Evolutionary conservation across 139 green algal species (phyloP), one percentile per base, ranked within the genome.

Genomic region (Chlorella vulgaris): DNA sequence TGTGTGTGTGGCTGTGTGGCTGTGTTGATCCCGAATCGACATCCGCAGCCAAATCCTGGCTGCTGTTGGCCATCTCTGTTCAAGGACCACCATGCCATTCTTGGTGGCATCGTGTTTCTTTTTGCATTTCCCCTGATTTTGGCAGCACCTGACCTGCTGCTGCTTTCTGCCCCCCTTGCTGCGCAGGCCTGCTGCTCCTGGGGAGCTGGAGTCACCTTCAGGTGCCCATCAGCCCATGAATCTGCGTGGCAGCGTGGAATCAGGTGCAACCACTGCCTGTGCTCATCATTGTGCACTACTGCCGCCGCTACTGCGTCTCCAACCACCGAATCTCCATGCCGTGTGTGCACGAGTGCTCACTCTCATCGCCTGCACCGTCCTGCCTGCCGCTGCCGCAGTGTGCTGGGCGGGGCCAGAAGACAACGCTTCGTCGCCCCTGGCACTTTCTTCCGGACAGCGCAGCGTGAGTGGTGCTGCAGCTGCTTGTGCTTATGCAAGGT

Each of bases 361-460:
- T n/a, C n/a, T n/a, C n/a, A n/a, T n/a, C n/a, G n/a, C n/a, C n/a
- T n/a, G n/a, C n/a, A n/a, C n/a, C n/a, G n/a, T n/a, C n/a, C n/a
- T n/a, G n/a, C n/a, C n/a, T n/a, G n/a, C n/a, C 61, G 26, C 8
- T 68, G 61, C 61, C 42, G 35, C 60, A 83, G 78, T 83, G 53
- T 79, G 55, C 69, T 83, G 69, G 78, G 31, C 40, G 38, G 78
- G 69, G 29, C 26, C 65, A 8, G 53, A 74, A 6, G 63, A 68
- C 5, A 35, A 61, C 15, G 39, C 43, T 3, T 63, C 50, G n/a
- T 69, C 69, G 26, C 78, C 78, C 4, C 66, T 75, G 50, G 66
- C 67, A n/a, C 67, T 82, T 5, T 82, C 67, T 5, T 39, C 28
- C 31, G 38, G 74, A 0, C 36, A 40, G 43, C n/a, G 39, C 40